Base-by-base conservation (phyloP, 345 rosid species). In the Capsella bursapastoris region DNA sequence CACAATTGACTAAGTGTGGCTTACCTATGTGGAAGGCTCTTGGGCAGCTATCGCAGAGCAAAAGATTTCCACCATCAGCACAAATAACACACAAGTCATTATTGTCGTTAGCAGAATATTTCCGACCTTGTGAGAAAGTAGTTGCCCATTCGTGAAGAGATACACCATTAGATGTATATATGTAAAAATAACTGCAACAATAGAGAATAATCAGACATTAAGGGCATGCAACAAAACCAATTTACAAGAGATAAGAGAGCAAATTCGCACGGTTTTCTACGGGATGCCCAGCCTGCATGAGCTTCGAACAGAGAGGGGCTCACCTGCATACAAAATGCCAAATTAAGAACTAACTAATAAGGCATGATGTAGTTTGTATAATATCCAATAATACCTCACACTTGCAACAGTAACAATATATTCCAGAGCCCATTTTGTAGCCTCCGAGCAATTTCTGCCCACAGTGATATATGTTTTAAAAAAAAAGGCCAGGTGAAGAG, bases 231-330 rank as follows among this genome's bases (percentile, higher is more conserved):
- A 66, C 64, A 53, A 67, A 14, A 16, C 18, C 18, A 18, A 18
- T 18, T 31, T 4, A 47, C 25, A 41, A 62, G 59, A 52, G 69
- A 53, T 34, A 71, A 55, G 29, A 52, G 68, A 65, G 53, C 4
- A 65, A 66, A 44, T 71, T 34, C 93, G 87, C 80, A 95, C 99
- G 96, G 97, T 84, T 95, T 92, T 78, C 86, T 86, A 67, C 98
- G 97, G 49, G 99, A 84, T 71, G 97, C 88, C 96, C 98, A 92
- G 78, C 99, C 99, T 80, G 99, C 99, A 86, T 95, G 99, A 80
- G 89, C 93, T 86, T 95, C 99, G 78, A 95, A 95, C 55, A 84
- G 86, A 49, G 99, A 92, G 44, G 99, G 89, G 84, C 99, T 95
- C 80, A 95, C 92, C 99, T 95, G 89, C 78, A 70, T 74, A 50